Evolutionary conservation across 2,329 filamentous ascomycete genomes (phyloP).

Genomic region (Pseudogymnoascus destructans): DNA sequence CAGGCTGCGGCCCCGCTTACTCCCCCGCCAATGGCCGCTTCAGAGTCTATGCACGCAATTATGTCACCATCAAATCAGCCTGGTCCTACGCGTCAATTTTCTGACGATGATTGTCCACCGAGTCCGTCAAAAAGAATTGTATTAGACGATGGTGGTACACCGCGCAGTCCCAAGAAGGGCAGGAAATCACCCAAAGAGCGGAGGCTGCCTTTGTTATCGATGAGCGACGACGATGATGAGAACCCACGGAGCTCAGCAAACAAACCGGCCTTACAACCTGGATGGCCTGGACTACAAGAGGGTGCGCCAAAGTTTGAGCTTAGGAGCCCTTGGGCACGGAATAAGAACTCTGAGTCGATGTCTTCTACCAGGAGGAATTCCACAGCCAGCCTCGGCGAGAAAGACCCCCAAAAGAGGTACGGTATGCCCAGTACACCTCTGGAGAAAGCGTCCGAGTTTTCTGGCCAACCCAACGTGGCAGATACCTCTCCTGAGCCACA

Average conservation of each 20-base stretch:
- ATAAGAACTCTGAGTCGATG: not conserved
- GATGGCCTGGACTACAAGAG: not conserved
- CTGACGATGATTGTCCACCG: not conserved
- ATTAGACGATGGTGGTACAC: constrained; percentile 11
- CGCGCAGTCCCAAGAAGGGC: constrained; percentile 9
- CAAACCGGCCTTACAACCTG: not conserved
- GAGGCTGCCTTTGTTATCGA: not conserved
- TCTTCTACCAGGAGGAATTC: not conserved
- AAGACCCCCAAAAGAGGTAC: not conserved
- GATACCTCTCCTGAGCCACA: not conserved
- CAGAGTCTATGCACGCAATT: constrained; percentile 5
- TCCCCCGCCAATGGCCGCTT: not conserved
- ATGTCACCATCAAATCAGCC: constrained; percentile 11
- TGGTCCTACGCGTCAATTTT: not conserved
- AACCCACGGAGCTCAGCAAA: not conserved
- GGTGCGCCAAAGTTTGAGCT: not conserved
- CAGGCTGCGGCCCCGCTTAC: constrained; percentile 1
- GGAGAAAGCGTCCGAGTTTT: not conserved
- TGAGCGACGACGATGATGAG: constrained; percentile 1
- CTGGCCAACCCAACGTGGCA: not conserved
- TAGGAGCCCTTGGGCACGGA: not conserved
- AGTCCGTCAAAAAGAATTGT: not conserved
- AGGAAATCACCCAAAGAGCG: not conserved
- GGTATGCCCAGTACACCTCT: not conserved
- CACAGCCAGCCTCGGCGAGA: not conserved